Conservation (phyloP, 768 basidiomycete genomes). For the Calocybe cyanea region DNA sequence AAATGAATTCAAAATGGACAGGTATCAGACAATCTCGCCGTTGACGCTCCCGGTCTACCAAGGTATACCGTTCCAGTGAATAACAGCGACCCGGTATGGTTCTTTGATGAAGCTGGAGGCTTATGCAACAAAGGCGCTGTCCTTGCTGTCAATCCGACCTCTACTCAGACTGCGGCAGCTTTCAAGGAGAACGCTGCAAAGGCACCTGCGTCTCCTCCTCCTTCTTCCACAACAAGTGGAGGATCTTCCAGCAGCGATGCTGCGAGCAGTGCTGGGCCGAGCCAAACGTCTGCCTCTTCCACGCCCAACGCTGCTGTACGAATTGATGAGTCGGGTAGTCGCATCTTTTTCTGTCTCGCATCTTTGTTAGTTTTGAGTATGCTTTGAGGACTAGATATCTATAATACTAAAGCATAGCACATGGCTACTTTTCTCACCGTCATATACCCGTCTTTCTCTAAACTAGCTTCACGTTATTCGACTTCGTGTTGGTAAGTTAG, state of each 20-base stretch:
- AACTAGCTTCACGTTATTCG: too few relatives aligned
- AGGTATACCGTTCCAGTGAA: constrained; percentile 27
- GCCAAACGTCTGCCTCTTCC: constrained; percentile 1
- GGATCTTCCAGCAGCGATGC: background rate
- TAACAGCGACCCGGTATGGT: constrained; percentile 33
- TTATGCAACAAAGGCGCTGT: constrained; percentile 34
- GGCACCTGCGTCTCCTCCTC: constrained; percentile 18
- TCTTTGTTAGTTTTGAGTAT: constrained; percentile 9
- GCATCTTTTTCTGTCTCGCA: constrained; percentile 2
- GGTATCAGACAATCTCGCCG: constrained; percentile 26
- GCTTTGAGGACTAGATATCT: constrained; percentile 1
- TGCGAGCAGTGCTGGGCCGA: constrained; percentile 5
- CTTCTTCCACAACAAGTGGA: constrained; percentile 2
- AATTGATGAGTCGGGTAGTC: constrained; percentile 1
- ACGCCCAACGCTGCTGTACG: constrained; percentile 8
- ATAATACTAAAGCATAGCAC: too few relatives aligned
- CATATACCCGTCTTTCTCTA: too few relatives aligned
- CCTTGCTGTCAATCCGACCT: constrained; percentile 33
- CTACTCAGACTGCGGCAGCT: constrained; percentile 26
- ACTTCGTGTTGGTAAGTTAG: too few relatives aligned
- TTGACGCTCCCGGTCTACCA: constrained; percentile 34
- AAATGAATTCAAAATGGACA: too few relatives aligned
- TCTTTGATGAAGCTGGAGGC: constrained; percentile 38
- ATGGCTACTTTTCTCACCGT: too few relatives aligned
- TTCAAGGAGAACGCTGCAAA: constrained; percentile 36